Base-by-base conservation (phyloP, 2,329 filamentous ascomycete genomes). In the Arthrobotrys pseudoclavata region DNA sequence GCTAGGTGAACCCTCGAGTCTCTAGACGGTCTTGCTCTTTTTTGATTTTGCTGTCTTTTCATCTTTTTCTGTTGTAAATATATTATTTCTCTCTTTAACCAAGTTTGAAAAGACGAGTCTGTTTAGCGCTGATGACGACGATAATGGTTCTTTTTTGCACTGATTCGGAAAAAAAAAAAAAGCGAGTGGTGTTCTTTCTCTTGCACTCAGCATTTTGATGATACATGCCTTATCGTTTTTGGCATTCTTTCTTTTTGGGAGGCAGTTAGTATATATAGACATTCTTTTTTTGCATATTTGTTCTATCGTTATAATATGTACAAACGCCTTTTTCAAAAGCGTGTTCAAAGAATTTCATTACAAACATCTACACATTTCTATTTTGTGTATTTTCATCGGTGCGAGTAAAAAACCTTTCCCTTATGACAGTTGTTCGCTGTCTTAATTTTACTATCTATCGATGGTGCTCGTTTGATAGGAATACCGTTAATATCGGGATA, bases 111-210 rank as follows among this genome's bases (percentile, higher is more conserved):
- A n/a, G 15, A 50, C n/a, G 22, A 48, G 37, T 61, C 29, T 20
- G 66, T 69, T 69, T 69, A 69, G 66, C 66, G 66, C 34, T 69
- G 50, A 60, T 69, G 42, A 69, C 42, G 66, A 69, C 31, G 55
- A 60, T 42, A 50, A 50, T 50, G 47, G 47, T 24, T 40, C 31
- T 42, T 20, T 37, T 42, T 24, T 42, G 24, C 42, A 18, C 18
- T 42, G 12, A n/a, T 42, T n/a, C 4, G 31, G 12, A 34, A 34
- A 34, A 34, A 34, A 5, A 4, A 34, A 34, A 34, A 34, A 34
- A 34, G 31, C 31, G 31, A 34, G 31, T 34, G 31, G 31, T 34
- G 31, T 42, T 42, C 37, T 53, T 53, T 24, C 12, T 66, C 22
- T 57, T 20, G 53, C 50, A 55, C 18, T 57, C 3, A 22, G 52